Evolutionary conservation across 495 filamentous ascomycete species (phyloP).

Genomic region (Podospora didyma): DNA sequence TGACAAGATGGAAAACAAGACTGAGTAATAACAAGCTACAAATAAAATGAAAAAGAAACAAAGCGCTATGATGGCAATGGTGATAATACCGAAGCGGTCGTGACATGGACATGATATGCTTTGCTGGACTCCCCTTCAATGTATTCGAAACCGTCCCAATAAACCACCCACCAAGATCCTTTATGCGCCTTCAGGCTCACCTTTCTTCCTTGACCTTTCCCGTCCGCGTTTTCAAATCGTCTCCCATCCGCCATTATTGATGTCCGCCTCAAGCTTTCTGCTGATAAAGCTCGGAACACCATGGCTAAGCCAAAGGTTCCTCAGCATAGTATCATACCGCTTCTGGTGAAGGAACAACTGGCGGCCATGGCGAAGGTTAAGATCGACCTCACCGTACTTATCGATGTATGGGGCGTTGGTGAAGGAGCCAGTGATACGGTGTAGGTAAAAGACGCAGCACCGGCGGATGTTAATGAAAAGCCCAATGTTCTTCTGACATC

Average conservation of each 20-base stretch:
- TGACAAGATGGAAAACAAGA: no score
- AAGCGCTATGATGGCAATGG: no score
- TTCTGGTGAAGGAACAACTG: conserved; percentile 91
- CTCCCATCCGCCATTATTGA: conserved; percentile 97
- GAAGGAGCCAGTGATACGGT: conserved; percentile 78
- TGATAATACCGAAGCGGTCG: no score
- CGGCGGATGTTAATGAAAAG: conserved; percentile 95
- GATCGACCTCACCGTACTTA: conserved; percentile 87
- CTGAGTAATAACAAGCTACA: no score
- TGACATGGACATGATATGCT: no score
- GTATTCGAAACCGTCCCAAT: background rate
- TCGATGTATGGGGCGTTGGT: conserved; percentile 89
- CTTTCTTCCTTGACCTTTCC: no score
- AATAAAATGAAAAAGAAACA: no score
- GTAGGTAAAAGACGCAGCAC: conserved; percentile 82
- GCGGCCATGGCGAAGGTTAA: conserved; percentile 71
- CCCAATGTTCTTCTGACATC: conserved; percentile 84
- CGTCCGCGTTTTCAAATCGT: conserved; percentile 39
- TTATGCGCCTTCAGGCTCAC: no score
- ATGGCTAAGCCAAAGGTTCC: conserved; percentile 84
- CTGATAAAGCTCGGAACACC: conserved; percentile 84
- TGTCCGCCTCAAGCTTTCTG: conserved; percentile 85
- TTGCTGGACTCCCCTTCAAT: no score
- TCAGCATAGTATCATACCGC: conserved; percentile 81
- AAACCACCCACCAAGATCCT: background rate